Evolutionary conservation across 2,329 filamentous ascomycete species (phyloP), one percentile per base, ranked within the genome.

Genomic region (Trichoderma sp.): DNA sequence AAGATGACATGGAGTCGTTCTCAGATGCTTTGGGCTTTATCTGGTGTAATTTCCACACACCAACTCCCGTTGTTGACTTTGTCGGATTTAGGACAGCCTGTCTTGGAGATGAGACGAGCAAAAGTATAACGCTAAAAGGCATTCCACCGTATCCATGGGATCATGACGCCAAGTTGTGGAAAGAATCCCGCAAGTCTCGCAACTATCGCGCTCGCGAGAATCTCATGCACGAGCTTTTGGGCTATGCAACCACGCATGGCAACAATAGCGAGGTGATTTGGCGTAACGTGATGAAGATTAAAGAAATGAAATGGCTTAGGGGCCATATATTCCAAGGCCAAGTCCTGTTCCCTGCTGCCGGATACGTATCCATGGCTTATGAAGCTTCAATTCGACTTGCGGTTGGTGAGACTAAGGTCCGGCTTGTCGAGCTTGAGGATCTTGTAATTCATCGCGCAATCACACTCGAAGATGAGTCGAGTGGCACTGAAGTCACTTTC

Each of bases 261-360:
- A 56, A 34, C 30, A 14, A 13, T 14, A 14, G 7, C 7, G 54
- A 56, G 28, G 24, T 28, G 8, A 26, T 26, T 16, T 56, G 54
- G 54, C 21, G 54, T 1, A 14, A 28, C 11, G 8, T 60, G 11
- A 21, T 60, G 37, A 18, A 16, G 2, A 16, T 43, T 7, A 43
- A 43, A n/a, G 39, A 43, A 16, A 18, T n/a, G 16, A 5, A 16
- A 2, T 43, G 39, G 39, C 39, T 43, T n/a, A 16, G 39, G 14
- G 39, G 39, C 5, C 39, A 43, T 7, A 1, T 43, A 18, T 16
- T 43, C 16, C 32, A 59, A 21, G 55, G 51, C 6, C 51, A 28
- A n/a, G n/a, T 43, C 4, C 18, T 61, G 0, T 61, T 70, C 30
- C 56, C 65, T 11, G 59, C 61, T 51, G 68, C 64, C 71, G 16